Percentiles rank a stretch among this genome's conserved stretches.
These are phyloP conservation scores for Diddensiella transvaalensis DNA, from an alignment of 805 yeast genomes.

Conservation along the genomic window DNA sequence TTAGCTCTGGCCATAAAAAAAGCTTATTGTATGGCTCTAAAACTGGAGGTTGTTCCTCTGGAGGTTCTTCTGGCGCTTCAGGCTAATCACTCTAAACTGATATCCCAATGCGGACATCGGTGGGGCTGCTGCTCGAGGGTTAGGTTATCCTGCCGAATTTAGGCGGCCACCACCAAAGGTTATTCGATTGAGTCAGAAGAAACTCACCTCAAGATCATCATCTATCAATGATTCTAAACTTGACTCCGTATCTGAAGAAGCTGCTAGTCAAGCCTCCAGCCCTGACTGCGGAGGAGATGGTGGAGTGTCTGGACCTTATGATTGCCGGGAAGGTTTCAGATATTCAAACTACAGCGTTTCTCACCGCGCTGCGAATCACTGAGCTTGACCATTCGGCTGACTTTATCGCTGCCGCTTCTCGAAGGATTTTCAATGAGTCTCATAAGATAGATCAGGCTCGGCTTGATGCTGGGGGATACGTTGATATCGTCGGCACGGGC, in stretches of 20 bases:
- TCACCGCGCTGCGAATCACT: constrained; percentile 68
- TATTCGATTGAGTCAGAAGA: too few relatives aligned
- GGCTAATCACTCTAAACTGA: too few relatives aligned
- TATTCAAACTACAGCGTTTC: constrained; percentile 71
- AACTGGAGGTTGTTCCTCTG: too few relatives aligned
- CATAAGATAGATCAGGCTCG: constrained; percentile 21
- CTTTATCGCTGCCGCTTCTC: constrained; percentile 82
- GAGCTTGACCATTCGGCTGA: constrained; percentile 79
- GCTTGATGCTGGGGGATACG: constrained; percentile 43
- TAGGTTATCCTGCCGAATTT: too few relatives aligned
- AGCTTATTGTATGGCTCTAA: too few relatives aligned
- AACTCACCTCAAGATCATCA: too few relatives aligned
- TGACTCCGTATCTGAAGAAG: constrained; percentile 62
- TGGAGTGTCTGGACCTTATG: constrained; percentile 57
- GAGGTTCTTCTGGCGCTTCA: too few relatives aligned
- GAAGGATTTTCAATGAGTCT: constrained; percentile 57
- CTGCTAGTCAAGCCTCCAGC: constrained; percentile 58
- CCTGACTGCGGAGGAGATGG: constrained; percentile 61
- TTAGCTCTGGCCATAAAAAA: too few relatives aligned
- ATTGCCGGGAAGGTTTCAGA: constrained; percentile 60
- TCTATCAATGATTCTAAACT: constrained; percentile 17
- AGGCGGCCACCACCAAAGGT: too few relatives aligned
- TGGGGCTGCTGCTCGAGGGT: too few relatives aligned
- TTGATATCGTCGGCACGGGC: constrained; percentile 97
- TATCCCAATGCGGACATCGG: too few relatives aligned